Conservation (phyloP, 768 basidiomycete species). For the Paxillus involutus region DNA sequence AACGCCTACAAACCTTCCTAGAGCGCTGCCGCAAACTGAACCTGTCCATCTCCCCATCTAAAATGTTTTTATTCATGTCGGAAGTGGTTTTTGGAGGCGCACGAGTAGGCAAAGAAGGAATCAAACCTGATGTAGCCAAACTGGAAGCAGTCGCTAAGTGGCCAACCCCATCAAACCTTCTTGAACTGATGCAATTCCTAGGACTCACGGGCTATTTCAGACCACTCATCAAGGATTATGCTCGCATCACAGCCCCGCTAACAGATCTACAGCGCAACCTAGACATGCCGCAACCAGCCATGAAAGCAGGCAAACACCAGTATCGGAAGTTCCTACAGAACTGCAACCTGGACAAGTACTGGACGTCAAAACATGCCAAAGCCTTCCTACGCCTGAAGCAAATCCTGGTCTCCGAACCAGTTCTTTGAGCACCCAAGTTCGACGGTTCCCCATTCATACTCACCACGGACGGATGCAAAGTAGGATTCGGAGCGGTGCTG, state of each 20-base stretch:
- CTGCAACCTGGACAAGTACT: constrained; percentile 10
- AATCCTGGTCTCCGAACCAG: constrained; percentile 32
- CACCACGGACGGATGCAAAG: too few species aligned
- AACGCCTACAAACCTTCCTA: constrained; percentile 29
- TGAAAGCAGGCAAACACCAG: neutral
- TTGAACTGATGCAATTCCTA: constrained; percentile 4
- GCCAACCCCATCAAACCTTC: neutral
- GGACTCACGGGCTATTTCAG: constrained; percentile 8
- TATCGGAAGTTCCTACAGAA: constrained; percentile 27
- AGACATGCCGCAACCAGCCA: neutral
- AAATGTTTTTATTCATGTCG: constrained; percentile 7
- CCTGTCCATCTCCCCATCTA: constrained; percentile 12
- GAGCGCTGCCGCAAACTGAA: constrained; percentile 21
- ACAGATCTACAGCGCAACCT: neutral
- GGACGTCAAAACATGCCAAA: constrained; percentile 21
- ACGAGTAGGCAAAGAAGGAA: neutral
- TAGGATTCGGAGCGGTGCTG: too few species aligned
- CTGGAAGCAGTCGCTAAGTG: constrained; percentile 8
- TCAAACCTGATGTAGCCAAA: constrained; percentile 2
- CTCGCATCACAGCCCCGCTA: neutral
- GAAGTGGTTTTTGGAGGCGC: neutral
- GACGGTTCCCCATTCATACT: constrained; percentile 39
- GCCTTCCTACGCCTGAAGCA: constrained; percentile 33
- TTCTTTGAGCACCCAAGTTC: constrained; percentile 15
- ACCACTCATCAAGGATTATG: constrained; percentile 9